phyloP scores from a whole-genome alignment of 768 basidiomycete genomes.

The Lactarius sp. region DNA sequence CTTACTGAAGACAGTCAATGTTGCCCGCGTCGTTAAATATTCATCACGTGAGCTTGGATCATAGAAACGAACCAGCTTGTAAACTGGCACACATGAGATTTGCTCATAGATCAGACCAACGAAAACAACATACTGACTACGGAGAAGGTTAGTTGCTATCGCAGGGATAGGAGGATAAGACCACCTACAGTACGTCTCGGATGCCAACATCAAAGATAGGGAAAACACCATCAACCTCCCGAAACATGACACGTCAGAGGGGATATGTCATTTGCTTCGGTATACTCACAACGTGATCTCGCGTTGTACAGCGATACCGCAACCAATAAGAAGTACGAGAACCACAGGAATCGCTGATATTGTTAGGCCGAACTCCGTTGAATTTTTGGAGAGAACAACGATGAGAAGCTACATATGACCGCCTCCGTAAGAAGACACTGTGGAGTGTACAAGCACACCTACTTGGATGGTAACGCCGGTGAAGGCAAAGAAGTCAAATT shows the following conservation, averaged over 20 bases:
- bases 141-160: conserved; percentile 2
- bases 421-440: conserved; percentile 1
- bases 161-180: not conserved
- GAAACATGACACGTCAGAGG: conserved; percentile 6
- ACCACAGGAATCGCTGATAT: conserved; percentile 81
- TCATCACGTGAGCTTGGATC: conserved; percentile 47
- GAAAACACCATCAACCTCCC: conserved; percentile 67
- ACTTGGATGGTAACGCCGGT: conserved; percentile 88
- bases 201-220: conserved; percentile 71
- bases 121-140: conserved; percentile 9
- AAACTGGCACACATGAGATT: conserved; percentile 43
- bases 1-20: conserved; percentile 78
- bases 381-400: conserved; percentile 56
- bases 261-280: not conserved
- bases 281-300: conserved; percentile 69
- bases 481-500: conserved; percentile 89
- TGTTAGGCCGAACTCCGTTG: conserved; percentile 77
- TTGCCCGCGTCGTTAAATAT: conserved; percentile 72
- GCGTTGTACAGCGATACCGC: conserved; percentile 66
- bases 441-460: conserved; percentile 14
- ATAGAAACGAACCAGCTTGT: conserved; percentile 83
- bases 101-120: not conserved
- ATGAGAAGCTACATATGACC: conserved; percentile 62
- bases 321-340: conserved; percentile 56
- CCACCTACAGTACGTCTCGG: conserved; percentile 68